Evolutionary conservation across 2,329 filamentous ascomycete species (phyloP), one percentile per base, ranked within the genome.

Genomic region (Paecilomyces fulvus): DNA sequence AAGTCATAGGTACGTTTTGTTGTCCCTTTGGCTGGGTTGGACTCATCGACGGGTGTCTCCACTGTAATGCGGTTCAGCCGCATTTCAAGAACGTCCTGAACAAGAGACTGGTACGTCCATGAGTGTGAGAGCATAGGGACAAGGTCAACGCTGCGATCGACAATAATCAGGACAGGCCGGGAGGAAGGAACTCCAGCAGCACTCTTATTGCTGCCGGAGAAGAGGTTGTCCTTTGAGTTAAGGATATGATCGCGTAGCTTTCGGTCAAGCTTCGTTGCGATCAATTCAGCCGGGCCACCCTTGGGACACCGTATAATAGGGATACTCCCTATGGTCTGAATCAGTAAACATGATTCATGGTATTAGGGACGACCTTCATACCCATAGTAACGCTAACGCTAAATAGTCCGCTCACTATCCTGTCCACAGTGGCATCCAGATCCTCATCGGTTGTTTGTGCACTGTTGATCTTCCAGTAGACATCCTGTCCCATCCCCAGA

Each of bases 61-160:
- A 99, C 88, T 0, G 90, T 96, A 63, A 99, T 97, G 33, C 92
- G 87, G 70, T 97, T 99, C 43, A 96, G 81, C 67, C 88, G 84
- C 84, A 90, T 89, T 53, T 85, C 83, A 49, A 90, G 78, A 3
- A 90, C 87, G 71, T 90, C 85, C 61, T 86, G 88, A 14, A 95
- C 89, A 10, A 96, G 78, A 7, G 89, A 94, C 71, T 95, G 91
- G 65, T 95, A 88, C 3, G 84, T 91, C 88, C 88, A 92, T 1
- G 92, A 96, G 74, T 99, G 94, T 12, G 92, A 96, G n/a, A 99
- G 82, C 94, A 99, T 97, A 2, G 94, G 92, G 61, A 96, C 90
- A 54, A 99, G 77, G 72, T 99, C 94, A 49, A 99, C 86, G 67
- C 96, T 97, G 63, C 94, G 87, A 73, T 99, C 94, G 51, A 97